Conservation (phyloP, 2,329 filamentous ascomycete genomes). For the Lojkania enalia region DNA sequence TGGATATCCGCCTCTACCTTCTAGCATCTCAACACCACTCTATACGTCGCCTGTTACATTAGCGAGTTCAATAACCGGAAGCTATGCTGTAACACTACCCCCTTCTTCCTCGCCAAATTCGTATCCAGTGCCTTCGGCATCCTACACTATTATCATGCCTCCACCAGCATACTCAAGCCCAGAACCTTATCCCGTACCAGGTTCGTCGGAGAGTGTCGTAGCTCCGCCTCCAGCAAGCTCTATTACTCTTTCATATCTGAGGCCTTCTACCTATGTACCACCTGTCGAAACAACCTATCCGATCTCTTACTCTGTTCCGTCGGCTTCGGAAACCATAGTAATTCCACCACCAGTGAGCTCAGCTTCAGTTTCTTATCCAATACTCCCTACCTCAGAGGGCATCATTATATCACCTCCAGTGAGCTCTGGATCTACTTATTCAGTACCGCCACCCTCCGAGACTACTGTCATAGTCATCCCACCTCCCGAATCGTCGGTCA, state of each 20-base stretch:
- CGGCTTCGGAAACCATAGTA: not conserved
- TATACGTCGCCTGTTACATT: not conserved
- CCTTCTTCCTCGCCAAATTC: not conserved
- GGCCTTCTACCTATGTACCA: not conserved
- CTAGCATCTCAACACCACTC: not conserved
- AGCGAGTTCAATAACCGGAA: not conserved
- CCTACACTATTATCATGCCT: not conserved
- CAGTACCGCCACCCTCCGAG: no score
- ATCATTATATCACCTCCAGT: slow-evolving; percentile 7
- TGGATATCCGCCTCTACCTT: slow-evolving; percentile 1
- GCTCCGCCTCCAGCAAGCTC: slow-evolving; percentile 6
- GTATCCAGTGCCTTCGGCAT: slow-evolving; percentile 1
- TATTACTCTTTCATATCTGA: not conserved
- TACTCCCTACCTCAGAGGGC: slow-evolving; percentile 1
- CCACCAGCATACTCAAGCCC: no score
- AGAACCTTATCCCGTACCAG: not conserved
- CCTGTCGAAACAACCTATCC: not conserved
- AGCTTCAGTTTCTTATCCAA: not conserved
- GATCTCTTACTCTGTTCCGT: not conserved
- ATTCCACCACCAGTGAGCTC: slow-evolving; percentile 6
- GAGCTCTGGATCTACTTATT: no score
- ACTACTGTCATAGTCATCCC: no score
- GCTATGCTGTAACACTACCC: not conserved
- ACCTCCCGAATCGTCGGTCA: no score
- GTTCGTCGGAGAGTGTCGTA: not conserved